Base-by-base conservation (phyloP, 1,284 basidiomycete species). In the Athelia psychrophila region DNA sequence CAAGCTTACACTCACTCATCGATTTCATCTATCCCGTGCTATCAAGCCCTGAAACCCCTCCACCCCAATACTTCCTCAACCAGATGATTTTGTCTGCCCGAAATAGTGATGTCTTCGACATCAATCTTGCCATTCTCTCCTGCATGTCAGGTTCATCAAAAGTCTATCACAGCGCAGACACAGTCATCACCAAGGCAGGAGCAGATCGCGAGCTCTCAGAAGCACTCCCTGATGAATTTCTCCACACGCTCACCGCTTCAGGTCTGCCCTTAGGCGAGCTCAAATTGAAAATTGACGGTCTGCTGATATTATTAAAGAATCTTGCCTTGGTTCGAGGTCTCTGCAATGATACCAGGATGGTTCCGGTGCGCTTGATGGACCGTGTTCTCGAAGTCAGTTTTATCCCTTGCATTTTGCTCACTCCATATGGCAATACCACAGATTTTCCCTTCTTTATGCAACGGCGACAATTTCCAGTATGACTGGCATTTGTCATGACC, bases 261-360 rank as follows among this genome's bases (percentile, higher is more conserved):
- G 64, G 64, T 22, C 56, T 73, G 2, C 69, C 69, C n/a, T 60
- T 62, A 13, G 56, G 59, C 3, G 58, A 66, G 18, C 59, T 74
- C 3, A 44, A 53, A 15, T 50, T 75, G 20, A 64, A 62, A 19
- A 25, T 58, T 6, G 70, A 62, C 6, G 55, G 60, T 42, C 68
- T 70, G 3, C 19, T 75, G 0, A 71, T 74, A n/a, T 51, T 74
- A 0, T 52, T 75, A 0, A 58, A 66, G 4, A 75, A 75, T 47
- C 54, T 75, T 1, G 55, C 55, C 24, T 63, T 66, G 27, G 27
- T 47, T 1, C 47, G 58, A 35, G 71, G 73, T 2, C 57, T 74
- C 2, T 74, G 72, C 54, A 75, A 74, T 65, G 68, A 71, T 1
- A 70, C 66, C 0, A 44, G 66, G 0, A 54, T 64, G 48, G 47